These are phyloP conservation scores for Podila clonocystis DNA, from an alignment of 192 early-diverging fungal genomes.

Conservation along the genomic window DNA sequence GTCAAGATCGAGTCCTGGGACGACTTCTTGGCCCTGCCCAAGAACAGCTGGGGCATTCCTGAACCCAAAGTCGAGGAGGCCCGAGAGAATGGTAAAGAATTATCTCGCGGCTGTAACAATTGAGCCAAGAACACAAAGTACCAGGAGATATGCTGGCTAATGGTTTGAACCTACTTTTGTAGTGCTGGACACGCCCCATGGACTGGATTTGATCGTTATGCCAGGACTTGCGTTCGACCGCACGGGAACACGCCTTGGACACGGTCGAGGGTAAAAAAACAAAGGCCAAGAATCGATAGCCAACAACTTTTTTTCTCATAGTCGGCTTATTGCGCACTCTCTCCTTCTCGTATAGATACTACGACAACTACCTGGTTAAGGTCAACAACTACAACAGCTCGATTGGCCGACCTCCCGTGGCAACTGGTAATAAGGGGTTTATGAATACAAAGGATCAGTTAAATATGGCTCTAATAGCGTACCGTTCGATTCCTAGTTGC, in stretches of 20 bases:
- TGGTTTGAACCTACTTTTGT: neutral
- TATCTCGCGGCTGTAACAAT: neutral
- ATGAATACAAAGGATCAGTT: too few relatives aligned
- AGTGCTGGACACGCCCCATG: conserved; percentile 58
- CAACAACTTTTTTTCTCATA: neutral
- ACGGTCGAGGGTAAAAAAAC: conserved; percentile 63
- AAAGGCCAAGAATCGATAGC: neutral
- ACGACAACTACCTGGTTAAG: conserved; percentile 64
- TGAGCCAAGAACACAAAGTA: neutral
- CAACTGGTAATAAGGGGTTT: conserved; percentile 48
- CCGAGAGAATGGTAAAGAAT: conserved; percentile 63
- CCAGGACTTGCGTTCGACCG: conserved; percentile 71
- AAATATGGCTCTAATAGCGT: too few relatives aligned
- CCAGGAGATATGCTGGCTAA: neutral
- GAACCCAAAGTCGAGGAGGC: conserved; percentile 63
- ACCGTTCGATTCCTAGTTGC: conserved; percentile 39
- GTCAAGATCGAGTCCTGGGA: conserved; percentile 67
- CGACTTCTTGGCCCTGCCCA: conserved; percentile 67
- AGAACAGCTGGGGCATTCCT: conserved; percentile 76
- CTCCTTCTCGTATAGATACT: conserved; percentile 54
- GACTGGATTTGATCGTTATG: conserved; percentile 70
- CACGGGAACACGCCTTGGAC: conserved; percentile 65
- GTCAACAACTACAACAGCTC: conserved; percentile 30
- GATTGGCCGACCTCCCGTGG: conserved; percentile 23
- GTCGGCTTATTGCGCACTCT: neutral